Percentiles rank a stretch among this genome's conserved stretches.
These are phyloP conservation scores for Aspergillus caelatus DNA, from an alignment of 2,329 filamentous ascomycete species.

Conservation along the genomic window DNA sequence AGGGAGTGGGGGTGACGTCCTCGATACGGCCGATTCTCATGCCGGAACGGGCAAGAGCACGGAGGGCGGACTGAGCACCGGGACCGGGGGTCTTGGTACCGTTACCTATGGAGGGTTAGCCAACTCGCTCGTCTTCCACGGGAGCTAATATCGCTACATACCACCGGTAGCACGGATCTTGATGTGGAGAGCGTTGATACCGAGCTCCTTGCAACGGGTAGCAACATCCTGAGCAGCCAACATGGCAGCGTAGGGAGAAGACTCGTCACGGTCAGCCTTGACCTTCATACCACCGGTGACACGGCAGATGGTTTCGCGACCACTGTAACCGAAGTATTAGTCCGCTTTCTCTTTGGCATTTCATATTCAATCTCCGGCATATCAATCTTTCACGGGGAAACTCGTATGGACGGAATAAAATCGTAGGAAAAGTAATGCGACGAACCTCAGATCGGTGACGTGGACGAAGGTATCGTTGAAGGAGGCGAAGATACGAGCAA, in stretches of 20 bases:
- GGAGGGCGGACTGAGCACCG: conserved; percentile 98
- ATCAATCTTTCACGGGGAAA: conserved; percentile 11
- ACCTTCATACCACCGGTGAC: conserved; percentile 99
- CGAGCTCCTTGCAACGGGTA: conserved; percentile 81
- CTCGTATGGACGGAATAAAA: not conserved
- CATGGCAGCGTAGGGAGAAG: conserved; percentile 99
- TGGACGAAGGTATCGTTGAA: conserved; percentile 96
- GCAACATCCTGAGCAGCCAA: conserved; percentile 99
- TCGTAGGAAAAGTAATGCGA: conserved; percentile 19
- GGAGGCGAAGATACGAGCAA: conserved; percentile 96
- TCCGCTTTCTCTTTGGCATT: not conserved
- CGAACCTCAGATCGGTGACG: conserved; percentile 96
- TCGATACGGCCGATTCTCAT: conserved; percentile 99
- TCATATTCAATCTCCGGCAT: not conserved
- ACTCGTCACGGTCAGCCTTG: conserved; percentile 99
- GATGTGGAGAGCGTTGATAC: conserved; percentile 97
- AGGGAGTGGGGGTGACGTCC: conserved; percentile 98
- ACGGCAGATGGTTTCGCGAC: conserved; percentile 99
- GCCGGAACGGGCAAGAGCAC: conserved; percentile 95
- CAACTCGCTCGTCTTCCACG: not conserved
- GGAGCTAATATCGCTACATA: conserved; percentile 50
- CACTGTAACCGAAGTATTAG: conserved; percentile 59
- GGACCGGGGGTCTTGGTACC: conserved; percentile 99
- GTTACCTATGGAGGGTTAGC: conserved; percentile 65
- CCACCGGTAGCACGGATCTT: conserved; percentile 99